Evolutionary conservation across 441 rosid genomes (phyloP).

Genomic region (Francoa sonchifolia): DNA sequence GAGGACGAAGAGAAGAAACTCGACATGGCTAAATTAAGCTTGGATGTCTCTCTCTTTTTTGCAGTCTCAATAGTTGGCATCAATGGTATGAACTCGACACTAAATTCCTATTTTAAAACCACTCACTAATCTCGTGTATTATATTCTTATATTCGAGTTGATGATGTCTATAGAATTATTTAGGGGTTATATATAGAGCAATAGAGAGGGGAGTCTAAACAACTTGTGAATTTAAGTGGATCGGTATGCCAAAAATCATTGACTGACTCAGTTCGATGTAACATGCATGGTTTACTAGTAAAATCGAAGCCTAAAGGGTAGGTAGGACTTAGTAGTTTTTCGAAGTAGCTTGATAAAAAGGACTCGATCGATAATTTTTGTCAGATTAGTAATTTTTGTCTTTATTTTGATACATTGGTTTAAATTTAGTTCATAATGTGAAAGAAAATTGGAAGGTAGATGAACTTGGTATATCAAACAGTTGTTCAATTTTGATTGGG

Average conservation of each 20-base stretch:
- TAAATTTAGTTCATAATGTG: too few relatives aligned
- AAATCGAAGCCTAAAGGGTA: too few relatives aligned
- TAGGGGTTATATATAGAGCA: constrained; percentile 9
- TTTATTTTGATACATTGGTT: too few relatives aligned
- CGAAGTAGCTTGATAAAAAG: too few relatives aligned
- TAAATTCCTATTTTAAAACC: not conserved
- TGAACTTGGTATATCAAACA: too few relatives aligned
- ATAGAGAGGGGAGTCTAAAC: not conserved
- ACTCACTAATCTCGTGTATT: not conserved
- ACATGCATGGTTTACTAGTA: too few relatives aligned
- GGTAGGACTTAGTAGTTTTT: too few relatives aligned
- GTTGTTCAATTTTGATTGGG: too few relatives aligned
- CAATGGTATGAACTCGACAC: not conserved
- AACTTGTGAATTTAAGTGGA: not conserved
- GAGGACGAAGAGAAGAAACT: constrained; percentile 15
- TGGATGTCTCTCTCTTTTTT: not conserved
- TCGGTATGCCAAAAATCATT: not conserved
- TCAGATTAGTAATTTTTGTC: too few relatives aligned
- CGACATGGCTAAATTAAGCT: constrained; percentile 14
- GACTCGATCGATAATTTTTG: too few relatives aligned
- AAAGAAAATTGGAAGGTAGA: too few relatives aligned
- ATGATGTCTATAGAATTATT: not conserved
- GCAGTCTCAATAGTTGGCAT: constrained; percentile 7
- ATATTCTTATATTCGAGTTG: not conserved
- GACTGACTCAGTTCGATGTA: constrained; percentile 6